Evolutionary conservation across 164 flowering plant species (phyloP).

Genomic region (Malania oleifera): DNA sequence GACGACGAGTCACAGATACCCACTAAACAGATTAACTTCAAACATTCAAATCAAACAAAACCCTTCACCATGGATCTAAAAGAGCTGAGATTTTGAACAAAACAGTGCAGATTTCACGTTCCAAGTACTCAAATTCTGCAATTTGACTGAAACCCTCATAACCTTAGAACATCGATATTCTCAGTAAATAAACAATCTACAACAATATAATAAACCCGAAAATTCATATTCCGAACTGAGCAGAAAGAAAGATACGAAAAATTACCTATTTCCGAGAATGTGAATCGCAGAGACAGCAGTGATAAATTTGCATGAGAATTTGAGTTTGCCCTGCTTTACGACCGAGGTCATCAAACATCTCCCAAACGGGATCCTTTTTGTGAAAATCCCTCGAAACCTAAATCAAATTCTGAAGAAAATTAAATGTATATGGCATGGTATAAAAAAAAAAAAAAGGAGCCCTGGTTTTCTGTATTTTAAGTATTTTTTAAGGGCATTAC

Average conservation of each 20-base stretch:
- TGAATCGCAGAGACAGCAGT: background rate
- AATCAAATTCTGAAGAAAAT: background rate
- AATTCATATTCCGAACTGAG: background rate
- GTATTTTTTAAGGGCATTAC: background rate
- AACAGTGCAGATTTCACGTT: background rate
- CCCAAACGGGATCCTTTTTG: background rate
- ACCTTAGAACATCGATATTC: background rate
- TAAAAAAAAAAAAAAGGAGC: background rate
- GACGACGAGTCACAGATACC: background rate
- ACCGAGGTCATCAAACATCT: background rate
- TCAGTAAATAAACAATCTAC: background rate
- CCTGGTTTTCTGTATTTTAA: background rate
- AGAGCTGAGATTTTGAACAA: background rate
- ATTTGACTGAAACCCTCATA: background rate
- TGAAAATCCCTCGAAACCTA: background rate
- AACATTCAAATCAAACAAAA: background rate
- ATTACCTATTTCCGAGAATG: background rate
- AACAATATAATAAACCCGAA: background rate
- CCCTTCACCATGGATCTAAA: background rate
- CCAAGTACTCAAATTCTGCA: background rate
- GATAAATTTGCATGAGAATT: background rate
- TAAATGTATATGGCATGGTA: background rate
- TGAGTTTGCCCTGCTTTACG: background rate
- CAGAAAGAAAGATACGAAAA: background rate
- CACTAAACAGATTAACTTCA: background rate